These are phyloP conservation scores for Phalaenopsis hybrid DNA, from an alignment of 116 monocot genomes.

Conservation along the genomic window DNA sequence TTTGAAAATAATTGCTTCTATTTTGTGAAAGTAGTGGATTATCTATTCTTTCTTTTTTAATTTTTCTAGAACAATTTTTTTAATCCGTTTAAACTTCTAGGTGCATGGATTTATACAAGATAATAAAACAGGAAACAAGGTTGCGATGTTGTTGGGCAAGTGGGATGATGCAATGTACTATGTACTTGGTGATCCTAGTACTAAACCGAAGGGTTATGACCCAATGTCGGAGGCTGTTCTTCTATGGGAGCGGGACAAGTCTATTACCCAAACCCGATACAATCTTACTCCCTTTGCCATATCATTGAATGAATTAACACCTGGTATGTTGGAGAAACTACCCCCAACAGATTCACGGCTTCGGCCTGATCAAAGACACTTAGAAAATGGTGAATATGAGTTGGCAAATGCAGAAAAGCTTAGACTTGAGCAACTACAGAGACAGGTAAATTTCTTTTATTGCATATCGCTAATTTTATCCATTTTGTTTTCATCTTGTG, in stretches of 20 bases:
- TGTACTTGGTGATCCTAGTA: constrained; percentile 80
- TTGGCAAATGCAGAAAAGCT: constrained; percentile 86
- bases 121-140: constrained; percentile 73
- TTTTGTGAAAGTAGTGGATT: not conserved
- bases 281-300: constrained; percentile 94
- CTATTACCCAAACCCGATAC: constrained; percentile 66
- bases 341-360: constrained; percentile 88
- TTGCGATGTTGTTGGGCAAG: constrained; percentile 85
- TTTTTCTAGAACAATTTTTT: not conserved
- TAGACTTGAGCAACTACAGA: constrained; percentile 86
- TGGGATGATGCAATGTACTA: constrained; percentile 98
- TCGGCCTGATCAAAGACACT: constrained; percentile 81
- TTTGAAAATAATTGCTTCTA: not conserved
- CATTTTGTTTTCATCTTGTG: not conserved
- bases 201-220: constrained; percentile 81
- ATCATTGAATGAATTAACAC: constrained; percentile 75
- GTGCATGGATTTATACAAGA: constrained; percentile 95
- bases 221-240: constrained; percentile 94
- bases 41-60: not conserved
- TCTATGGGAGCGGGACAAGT: constrained; percentile 78
- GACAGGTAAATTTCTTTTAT: constrained; percentile 56
- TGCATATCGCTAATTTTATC: not conserved
- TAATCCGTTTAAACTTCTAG: constrained; percentile 21
- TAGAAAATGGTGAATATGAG: constrained; percentile 97
- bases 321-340: constrained; percentile 47